phyloP scores from a whole-genome alignment of 345 rosid species.

The Clarkia xantiana region DNA sequence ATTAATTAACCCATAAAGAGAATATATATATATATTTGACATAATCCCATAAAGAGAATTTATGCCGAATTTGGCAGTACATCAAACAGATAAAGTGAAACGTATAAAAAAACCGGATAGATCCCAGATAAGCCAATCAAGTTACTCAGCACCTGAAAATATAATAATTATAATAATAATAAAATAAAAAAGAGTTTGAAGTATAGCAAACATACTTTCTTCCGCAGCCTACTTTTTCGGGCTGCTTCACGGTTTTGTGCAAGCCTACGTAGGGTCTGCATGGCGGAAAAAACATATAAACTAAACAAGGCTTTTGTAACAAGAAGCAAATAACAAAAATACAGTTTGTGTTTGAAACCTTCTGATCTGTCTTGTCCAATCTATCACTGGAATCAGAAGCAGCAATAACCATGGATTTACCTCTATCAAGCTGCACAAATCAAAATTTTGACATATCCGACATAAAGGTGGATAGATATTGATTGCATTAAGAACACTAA shows the following conservation, averaged over 20 bases:
- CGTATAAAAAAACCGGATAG: no score
- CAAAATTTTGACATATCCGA: no score
- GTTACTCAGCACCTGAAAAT: no score
- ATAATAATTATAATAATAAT: no score
- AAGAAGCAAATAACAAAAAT: constrained; percentile 4
- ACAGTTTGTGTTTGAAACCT: constrained; percentile 31
- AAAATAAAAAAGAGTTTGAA: no score
- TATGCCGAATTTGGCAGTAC: not conserved
- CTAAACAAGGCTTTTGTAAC: constrained; percentile 1
- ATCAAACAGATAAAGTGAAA: not conserved
- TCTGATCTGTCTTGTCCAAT: constrained; percentile 83
- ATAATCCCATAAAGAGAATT: not conserved
- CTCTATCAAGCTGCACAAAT: constrained; percentile 57
- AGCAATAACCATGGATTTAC: constrained; percentile 22
- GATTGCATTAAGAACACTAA: no score
- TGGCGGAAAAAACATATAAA: constrained; percentile 15
- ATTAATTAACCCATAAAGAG: not conserved
- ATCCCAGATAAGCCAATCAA: no score
- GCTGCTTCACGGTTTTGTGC: constrained; percentile 99
- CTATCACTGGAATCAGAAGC: constrained; percentile 93
- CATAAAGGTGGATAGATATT: no score
- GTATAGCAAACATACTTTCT: constrained; percentile 37
- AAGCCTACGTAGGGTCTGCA: constrained; percentile 85
- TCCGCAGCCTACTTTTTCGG: constrained; percentile 88
- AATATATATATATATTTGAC: no score